A percentile compares a stretch with the other conserved stretches of the same genome.
phyloP scores from a whole-genome alignment of 2,329 filamentous ascomycete genomes.

The Penicillium sp. region DNA sequence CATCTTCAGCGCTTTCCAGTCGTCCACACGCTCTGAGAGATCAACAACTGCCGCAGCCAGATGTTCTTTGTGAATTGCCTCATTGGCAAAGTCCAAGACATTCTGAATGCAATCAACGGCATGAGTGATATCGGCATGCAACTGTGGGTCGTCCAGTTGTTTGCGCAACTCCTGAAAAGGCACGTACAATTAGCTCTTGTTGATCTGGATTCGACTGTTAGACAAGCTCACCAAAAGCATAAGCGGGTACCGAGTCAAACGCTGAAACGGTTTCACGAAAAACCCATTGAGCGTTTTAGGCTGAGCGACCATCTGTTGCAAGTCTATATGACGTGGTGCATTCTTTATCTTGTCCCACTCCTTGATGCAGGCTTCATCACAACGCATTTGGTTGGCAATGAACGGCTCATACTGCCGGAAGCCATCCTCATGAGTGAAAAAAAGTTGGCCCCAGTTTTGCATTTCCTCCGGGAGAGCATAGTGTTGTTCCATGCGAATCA shows the following conservation, averaged over 20 bases:
- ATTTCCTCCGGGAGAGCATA: slow-evolving; percentile 72
- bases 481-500: slow-evolving; percentile 93
- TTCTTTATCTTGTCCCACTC: slow-evolving; percentile 82
- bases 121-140: slow-evolving; percentile 66
- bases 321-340: slow-evolving; percentile 62
- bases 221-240: slow-evolving; percentile 66
- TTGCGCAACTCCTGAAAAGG: slow-evolving; percentile 70
- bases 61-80: slow-evolving; percentile 84
- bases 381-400: slow-evolving; percentile 92
- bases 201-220: neutral
- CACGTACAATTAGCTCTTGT: neutral
- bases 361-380: slow-evolving; percentile 75
- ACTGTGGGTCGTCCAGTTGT: slow-evolving; percentile 69
- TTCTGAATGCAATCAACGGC: slow-evolving; percentile 80
- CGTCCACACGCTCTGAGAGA: slow-evolving; percentile 76
- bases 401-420: slow-evolving; percentile 96
- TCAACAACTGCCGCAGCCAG: slow-evolving; percentile 80
- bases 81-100: slow-evolving; percentile 80
- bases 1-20: slow-evolving; percentile 92
- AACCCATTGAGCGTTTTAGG: slow-evolving; percentile 88
- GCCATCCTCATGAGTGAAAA: slow-evolving; percentile 75
- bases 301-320: slow-evolving; percentile 74
- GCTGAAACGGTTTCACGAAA: slow-evolving; percentile 92
- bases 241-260: slow-evolving; percentile 89
- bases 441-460: slow-evolving; percentile 95